Evolutionary conservation across 2,329 filamentous ascomycete species (phyloP), one percentile per base, ranked within the genome.

Genomic region (Claviceps spartinae): DNA sequence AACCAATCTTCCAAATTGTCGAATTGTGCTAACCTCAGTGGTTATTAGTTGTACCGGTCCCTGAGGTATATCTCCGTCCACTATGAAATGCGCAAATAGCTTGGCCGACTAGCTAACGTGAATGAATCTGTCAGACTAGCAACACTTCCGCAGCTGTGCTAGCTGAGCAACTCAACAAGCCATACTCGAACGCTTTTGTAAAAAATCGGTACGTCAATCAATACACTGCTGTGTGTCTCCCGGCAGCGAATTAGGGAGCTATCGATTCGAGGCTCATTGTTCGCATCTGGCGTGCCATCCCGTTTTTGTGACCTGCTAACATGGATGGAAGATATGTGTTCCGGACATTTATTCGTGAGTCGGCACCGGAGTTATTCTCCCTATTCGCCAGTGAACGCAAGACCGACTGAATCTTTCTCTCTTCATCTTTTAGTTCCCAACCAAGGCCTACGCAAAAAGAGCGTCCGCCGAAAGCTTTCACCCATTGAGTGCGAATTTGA

Each of bases 381-480:
- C 18, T n/a, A 6, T 37, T 37, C 20, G 16, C 16, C 8, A 22
- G 13, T 3, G 4, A 13, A 34, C 11, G n/a, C n/a, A 47, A 20
- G 14, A 8, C n/a, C 36, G 14, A 22, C 45, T 37, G 3, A 16
- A n/a, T 18, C 26, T 20, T 6, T 5, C 30, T 36, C 16, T 47
- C 8, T 34, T 14, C 43, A 36, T 8, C n/a, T 20, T n/a, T 18
- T 47, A 47, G 45, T 50, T 6, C 48, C 52, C n/a, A 65, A 56
- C 86, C 69, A 54, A 50, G 36, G 37, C 30, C 52, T 64, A 54
- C 73, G 78, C 82, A 18, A 93, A 62, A 91, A 91, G 69, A 85
- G 88, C 58, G 88, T 97, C 9, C 83, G 91, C 4, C 81, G 90
- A 48, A 97, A 97, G 71, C 76, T 97, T 41, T 91, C 86, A 55